A percentile compares a stretch with the other conserved stretches of the same genome.
phyloP scores from a whole-genome alignment of 345 rosid genomes.

The Eucalyptus microcorys region DNA sequence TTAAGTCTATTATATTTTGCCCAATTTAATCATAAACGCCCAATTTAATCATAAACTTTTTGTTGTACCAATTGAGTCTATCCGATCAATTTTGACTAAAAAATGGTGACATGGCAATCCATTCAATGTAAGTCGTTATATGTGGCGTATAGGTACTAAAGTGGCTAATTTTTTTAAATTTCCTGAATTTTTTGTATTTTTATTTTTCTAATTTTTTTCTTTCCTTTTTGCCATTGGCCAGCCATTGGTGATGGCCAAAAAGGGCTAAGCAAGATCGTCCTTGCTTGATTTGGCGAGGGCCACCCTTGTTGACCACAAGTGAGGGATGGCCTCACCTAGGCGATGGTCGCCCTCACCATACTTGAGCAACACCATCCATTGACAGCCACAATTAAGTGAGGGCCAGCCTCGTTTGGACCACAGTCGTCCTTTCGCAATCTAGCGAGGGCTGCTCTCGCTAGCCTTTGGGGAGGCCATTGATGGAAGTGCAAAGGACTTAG shows the following conservation, averaged over 20 bases:
- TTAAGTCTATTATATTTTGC: rapidly evolving
- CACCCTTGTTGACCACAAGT: rapidly evolving
- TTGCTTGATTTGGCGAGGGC: rapidly evolving
- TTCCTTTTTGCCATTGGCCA: too few species aligned
- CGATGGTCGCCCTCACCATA: rapidly evolving
- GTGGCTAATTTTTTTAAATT: too few species aligned
- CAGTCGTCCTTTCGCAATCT: rapidly evolving
- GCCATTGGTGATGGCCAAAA: rapidly evolving
- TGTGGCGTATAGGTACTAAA: rapidly evolving
- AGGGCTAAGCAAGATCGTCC: rapidly evolving
- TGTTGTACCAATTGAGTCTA: rapidly evolving
- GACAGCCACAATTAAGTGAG: rapidly evolving
- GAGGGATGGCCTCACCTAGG: too few species aligned
- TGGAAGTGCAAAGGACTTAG: too few species aligned
- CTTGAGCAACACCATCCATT: rapidly evolving
- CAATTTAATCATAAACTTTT: too few species aligned
- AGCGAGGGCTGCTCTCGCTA: too few species aligned
- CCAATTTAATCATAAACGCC: too few species aligned
- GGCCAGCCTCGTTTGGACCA: too few species aligned
- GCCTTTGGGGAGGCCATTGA: too few species aligned
- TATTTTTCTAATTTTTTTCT: too few species aligned
- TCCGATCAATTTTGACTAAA: rapidly evolving
- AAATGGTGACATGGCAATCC: rapidly evolving
- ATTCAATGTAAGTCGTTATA: rapidly evolving
- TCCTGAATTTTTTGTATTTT: rapidly evolving